phyloP scores from a whole-genome alignment of 257 asterid species.

The Ilex asprella region DNA sequence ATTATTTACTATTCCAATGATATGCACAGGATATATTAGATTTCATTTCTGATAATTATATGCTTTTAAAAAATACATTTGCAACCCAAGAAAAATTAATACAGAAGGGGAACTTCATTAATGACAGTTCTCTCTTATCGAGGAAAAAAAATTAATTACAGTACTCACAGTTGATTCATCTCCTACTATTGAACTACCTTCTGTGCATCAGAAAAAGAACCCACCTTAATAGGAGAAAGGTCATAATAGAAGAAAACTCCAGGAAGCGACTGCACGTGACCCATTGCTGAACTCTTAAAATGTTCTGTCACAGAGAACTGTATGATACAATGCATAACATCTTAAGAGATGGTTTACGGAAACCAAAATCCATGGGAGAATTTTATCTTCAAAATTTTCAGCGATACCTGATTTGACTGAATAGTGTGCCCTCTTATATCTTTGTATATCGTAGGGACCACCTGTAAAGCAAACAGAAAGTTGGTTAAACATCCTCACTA shows the following conservation, averaged over 20 bases:
- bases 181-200: background rate
- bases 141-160: background rate
- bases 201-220: slow-evolving; percentile 4
- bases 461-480: slow-evolving; percentile 42
- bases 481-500: background rate
- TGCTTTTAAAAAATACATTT: too few species aligned
- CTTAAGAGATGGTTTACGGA: slow-evolving; percentile 1
- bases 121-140: background rate
- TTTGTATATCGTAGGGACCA: slow-evolving; percentile 86
- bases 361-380: background rate
- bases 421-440: slow-evolving; percentile 64
- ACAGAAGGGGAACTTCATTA: too few species aligned
- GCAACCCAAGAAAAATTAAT: background rate
- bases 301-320: slow-evolving; percentile 99
- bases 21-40: background rate
- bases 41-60: background rate
- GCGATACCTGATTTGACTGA: slow-evolving; percentile 81
- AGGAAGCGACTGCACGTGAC: slow-evolving; percentile 52
- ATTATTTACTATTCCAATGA: too few species aligned
- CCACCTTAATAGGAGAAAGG: slow-evolving; percentile 92
- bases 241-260: slow-evolving; percentile 96
- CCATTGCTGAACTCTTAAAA: slow-evolving; percentile 59
- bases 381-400: slow-evolving; percentile 12
- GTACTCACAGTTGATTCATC: background rate
- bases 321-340: slow-evolving; percentile 11